phyloP scores from a whole-genome alignment of 1,284 basidiomycete genomes.

The Pyrrhoderma noxium region DNA sequence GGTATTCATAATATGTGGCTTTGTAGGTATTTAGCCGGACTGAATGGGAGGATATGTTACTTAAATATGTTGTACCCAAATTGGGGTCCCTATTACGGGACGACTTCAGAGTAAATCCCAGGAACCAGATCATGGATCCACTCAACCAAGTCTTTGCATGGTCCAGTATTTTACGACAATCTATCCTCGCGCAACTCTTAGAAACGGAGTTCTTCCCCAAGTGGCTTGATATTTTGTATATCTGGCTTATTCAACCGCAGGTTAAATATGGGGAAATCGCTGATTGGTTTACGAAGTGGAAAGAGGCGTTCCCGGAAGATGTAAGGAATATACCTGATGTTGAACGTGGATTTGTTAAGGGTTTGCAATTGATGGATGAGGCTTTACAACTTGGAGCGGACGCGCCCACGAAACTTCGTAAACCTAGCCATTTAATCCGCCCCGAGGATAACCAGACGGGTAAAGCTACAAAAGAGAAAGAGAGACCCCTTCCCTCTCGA shows the following conservation, averaged over 20 bases:
- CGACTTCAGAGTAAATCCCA: constrained; percentile 83
- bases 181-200: constrained; percentile 74
- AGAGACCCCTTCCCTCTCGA: constrained; percentile 36
- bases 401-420: constrained; percentile 57
- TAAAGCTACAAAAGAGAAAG: constrained; percentile 16
- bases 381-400: constrained; percentile 78
- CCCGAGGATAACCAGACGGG: constrained; percentile 21
- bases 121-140: constrained; percentile 80
- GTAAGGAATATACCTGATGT: constrained; percentile 60
- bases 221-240: constrained; percentile 86
- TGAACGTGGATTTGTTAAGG: constrained; percentile 73
- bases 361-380: constrained; percentile 86
- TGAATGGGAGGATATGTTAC: constrained; percentile 89
- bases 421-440: constrained; percentile 46
- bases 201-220: constrained; percentile 93
- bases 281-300: constrained; percentile 91
- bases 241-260: constrained; percentile 83
- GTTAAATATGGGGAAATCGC: constrained; percentile 87
- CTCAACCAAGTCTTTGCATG: constrained; percentile 76
- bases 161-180: constrained; percentile 64
- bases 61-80: constrained; percentile 89
- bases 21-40: constrained; percentile 61
- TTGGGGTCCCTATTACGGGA: constrained; percentile 74
- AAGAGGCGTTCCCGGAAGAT: constrained; percentile 66
- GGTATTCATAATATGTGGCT: constrained; percentile 5